Base-by-base conservation (phyloP, 2,329 filamentous ascomycete genomes). In the Venturia oleaginea region DNA sequence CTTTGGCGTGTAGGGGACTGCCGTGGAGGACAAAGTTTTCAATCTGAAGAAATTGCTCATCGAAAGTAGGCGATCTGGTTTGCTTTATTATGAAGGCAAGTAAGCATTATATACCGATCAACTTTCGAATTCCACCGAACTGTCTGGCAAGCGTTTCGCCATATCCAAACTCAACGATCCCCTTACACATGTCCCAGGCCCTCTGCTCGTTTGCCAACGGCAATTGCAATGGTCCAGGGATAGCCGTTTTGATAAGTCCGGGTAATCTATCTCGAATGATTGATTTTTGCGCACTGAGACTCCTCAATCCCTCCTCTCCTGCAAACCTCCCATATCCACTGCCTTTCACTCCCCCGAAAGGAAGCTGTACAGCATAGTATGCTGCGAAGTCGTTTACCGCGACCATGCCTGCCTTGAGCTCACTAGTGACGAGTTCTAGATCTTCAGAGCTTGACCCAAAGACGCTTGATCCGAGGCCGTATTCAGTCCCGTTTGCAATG, bases 301-400 rank as follows among this genome's bases (percentile, higher is more conserved):
- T 87, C 42, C 91, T 82, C 27, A 99, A 77, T 0, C 94, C 94
- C 74, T 99, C 94, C 68, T 90, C 87, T 30, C 92, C 94, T 0
- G 91, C 93, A 76, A 99, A 99, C 2, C 93, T 83, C 1, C 94
- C 94, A 74, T 97, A 97, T 0, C 80, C 94, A 30, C 90, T 95
- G 0, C 92, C 93, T 65, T 85, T 86, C n/a, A 90, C 86, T 63
- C 92, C 94, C 43, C 94, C 94, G 76, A 99, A 99, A 0, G 94
- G 94, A 46, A 99, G 78, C 76, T 96, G 92, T 8, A 96, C 92
- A 62, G 93, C 91, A 73, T 99, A 99, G 75, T 87, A 97, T 34
- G 86, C 88, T 24, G 88, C 94, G 72, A 99, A 99, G 78, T 99
- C 94, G 74, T 99, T 99, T 69, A 99, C 85, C 30, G 91, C 86